These are phyloP conservation scores for Gnomoniopsis smithogilvyi DNA, from an alignment of 2,329 filamentous ascomycete species.

Conservation along the genomic window DNA sequence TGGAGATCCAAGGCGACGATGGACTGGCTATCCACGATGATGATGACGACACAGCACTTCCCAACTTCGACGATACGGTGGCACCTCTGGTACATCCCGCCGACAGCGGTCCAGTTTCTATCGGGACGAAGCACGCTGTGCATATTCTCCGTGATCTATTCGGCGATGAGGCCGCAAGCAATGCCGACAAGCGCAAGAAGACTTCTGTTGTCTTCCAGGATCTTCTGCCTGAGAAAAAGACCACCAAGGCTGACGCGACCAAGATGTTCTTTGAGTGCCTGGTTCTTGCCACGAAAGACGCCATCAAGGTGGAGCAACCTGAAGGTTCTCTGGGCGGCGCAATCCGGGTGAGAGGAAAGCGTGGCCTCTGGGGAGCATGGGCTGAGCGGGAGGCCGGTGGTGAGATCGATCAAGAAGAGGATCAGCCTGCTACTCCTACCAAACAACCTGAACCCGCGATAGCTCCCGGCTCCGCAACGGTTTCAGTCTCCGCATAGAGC, in stretches of 20 bases:
- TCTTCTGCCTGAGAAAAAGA: constrained; percentile 76
- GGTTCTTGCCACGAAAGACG: constrained; percentile 95
- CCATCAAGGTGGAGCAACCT: constrained; percentile 91
- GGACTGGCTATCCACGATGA: constrained; percentile 42
- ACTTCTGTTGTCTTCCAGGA: constrained; percentile 84
- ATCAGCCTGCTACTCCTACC: constrained; percentile 23
- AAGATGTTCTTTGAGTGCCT: constrained; percentile 99
- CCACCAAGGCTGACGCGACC: constrained; percentile 85
- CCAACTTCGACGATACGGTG: constrained; percentile 76
- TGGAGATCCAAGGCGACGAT: constrained; percentile 63
- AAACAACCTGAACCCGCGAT: constrained; percentile 32
- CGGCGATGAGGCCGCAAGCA: constrained; percentile 66
- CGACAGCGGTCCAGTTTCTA: constrained; percentile 81
- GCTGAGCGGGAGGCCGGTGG: constrained; percentile 73
- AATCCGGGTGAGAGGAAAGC: constrained; percentile 84
- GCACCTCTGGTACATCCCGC: constrained; percentile 73
- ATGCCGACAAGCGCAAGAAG: constrained; percentile 70
- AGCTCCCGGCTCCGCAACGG: constrained; percentile 19
- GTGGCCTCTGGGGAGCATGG: constrained; percentile 96
- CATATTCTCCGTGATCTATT: constrained; percentile 90
- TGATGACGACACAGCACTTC: constrained; percentile 44
- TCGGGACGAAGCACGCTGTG: constrained; percentile 93
- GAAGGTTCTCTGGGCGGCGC: constrained; percentile 69
- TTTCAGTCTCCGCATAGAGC: constrained; percentile 15
- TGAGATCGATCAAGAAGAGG: constrained; percentile 53